Percentiles rank a stretch among this genome's conserved stretches.
Conservation (phyloP, 2,329 filamentous ascomycete species). For the Neofusicoccum kwambonambiense region DNA sequence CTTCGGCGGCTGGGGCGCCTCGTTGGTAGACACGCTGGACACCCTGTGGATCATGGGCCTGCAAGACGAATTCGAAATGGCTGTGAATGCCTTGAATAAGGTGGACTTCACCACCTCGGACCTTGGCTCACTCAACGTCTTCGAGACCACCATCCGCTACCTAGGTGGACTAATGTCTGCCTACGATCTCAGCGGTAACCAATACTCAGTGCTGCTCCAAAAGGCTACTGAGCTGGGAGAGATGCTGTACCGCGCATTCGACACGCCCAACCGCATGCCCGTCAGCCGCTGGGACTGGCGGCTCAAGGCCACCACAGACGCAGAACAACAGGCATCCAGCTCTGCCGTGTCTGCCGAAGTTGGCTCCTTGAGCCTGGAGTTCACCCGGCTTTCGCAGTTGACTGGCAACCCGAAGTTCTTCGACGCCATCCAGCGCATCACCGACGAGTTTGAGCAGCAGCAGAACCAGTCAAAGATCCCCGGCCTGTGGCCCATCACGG, state of each 20-base stretch:
- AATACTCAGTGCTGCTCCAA: constrained; percentile 36
- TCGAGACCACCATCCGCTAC: constrained; percentile 43
- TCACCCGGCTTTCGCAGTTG: constrained; percentile 40
- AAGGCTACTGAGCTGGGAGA: constrained; percentile 44
- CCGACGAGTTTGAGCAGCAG: constrained; percentile 32
- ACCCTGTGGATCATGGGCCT: constrained; percentile 64
- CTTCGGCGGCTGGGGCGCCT: constrained; percentile 59
- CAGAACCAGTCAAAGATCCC: constrained; percentile 37
- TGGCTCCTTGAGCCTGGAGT: constrained; percentile 39
- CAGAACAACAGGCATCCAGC: constrained; percentile 29
- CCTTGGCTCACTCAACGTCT: constrained; percentile 34
- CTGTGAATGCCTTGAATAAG: constrained; percentile 50
- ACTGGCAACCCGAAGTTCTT: constrained; percentile 39
- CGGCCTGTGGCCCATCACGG: constrained; percentile 36
- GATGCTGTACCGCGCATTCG: constrained; percentile 46
- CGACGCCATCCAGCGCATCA: constrained; percentile 39
- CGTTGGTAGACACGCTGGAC: constrained; percentile 60
- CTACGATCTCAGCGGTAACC: constrained; percentile 35
- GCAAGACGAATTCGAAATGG: constrained; percentile 55
- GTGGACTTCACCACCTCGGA: constrained; percentile 54
- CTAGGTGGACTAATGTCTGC: constrained; percentile 39
- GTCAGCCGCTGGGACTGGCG: constrained; percentile 41
- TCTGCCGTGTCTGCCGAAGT: constrained; percentile 37
- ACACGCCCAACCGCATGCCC: constrained; percentile 44
- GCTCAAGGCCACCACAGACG: constrained; percentile 26